Evolutionary conservation across 1,139 yeast species (phyloP).

Genomic region (Geotrichum carabidarum): DNA sequence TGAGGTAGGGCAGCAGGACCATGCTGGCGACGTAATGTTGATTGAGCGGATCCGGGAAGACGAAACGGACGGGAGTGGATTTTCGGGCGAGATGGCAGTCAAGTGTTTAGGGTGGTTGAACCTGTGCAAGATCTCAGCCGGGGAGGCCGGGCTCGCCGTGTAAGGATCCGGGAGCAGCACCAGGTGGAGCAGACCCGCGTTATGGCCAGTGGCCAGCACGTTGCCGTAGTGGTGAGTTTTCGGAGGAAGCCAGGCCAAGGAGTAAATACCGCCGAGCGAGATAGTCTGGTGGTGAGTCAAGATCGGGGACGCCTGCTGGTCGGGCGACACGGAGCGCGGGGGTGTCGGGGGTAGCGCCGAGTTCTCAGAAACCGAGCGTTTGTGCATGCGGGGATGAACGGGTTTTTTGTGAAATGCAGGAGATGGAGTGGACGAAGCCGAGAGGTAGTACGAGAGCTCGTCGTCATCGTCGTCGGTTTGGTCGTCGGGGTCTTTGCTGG

Average conservation of each 20-base stretch:
- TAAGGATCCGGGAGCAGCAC: conserved; percentile 59
- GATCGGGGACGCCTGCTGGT: conserved; percentile 28
- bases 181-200: conserved; percentile 62
- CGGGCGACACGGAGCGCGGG: neutral
- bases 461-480: conserved; percentile 3
- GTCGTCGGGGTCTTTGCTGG: neutral
- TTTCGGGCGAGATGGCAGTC: conserved; percentile 23
- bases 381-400: conserved; percentile 23
- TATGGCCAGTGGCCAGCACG: conserved; percentile 62
- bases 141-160: conserved; percentile 38
- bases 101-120: conserved; percentile 69
- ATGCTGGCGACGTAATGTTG: conserved; percentile 38
- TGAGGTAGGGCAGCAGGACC: conserved; percentile 43
- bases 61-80: conserved; percentile 8
- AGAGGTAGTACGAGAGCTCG: conserved; percentile 3
- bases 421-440: neutral
- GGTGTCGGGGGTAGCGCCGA: neutral
- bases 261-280: conserved; percentile 60
- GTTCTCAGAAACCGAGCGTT: conserved; percentile 15
- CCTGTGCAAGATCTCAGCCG: conserved; percentile 68
- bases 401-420: neutral
- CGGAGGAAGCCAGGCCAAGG: conserved; percentile 58
- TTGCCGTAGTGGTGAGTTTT: conserved; percentile 34
- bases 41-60: conserved; percentile 40
- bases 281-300: conserved; percentile 73